Percentiles rank a stretch among this genome's conserved stretches.
Evolutionary conservation across 306 rosid genomes (phyloP).

Genomic region (Luffa aegyptiaca): DNA sequence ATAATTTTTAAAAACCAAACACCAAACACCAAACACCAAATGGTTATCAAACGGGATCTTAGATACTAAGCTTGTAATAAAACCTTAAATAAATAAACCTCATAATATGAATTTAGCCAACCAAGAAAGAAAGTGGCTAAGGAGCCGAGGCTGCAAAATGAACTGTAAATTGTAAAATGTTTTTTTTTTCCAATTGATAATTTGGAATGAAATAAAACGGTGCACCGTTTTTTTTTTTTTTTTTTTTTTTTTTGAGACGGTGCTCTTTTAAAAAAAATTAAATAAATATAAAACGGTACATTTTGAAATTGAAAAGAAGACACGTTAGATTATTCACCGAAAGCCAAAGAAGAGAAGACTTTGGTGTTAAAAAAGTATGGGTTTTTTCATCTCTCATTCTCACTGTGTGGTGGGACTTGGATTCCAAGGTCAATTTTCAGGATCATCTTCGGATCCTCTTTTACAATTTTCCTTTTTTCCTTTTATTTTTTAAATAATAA

Average conservation of each 20-base stretch:
- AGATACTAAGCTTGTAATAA: too few relatives aligned
- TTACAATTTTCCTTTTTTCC: background rate
- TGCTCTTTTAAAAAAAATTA: too few relatives aligned
- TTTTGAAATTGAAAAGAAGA: background rate
- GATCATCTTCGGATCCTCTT: background rate
- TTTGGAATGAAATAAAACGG: background rate
- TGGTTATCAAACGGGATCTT: too few relatives aligned
- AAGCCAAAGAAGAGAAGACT: background rate
- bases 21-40: too few relatives aligned
- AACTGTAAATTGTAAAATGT: too few relatives aligned
- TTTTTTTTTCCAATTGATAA: too few relatives aligned
- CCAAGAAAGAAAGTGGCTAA: background rate
- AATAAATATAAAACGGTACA: too few relatives aligned
- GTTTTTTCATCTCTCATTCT: background rate
- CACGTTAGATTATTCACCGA: constrained; percentile 3
- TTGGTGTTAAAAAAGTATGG: background rate
- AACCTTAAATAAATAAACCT: too few relatives aligned
- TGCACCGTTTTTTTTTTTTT: too few relatives aligned
- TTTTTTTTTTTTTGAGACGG: too few relatives aligned
- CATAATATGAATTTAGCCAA: background rate
- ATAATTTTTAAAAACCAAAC: too few relatives aligned
- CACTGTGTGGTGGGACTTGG: background rate
- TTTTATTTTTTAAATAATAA: background rate
- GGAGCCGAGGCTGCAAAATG: background rate
- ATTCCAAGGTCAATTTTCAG: background rate